Percentiles rank a stretch among this genome's conserved stretches.
These are phyloP conservation scores for Linnemannia elongata DNA, from an alignment of 192 early-diverging fungal genomes.

Conservation along the genomic window DNA sequence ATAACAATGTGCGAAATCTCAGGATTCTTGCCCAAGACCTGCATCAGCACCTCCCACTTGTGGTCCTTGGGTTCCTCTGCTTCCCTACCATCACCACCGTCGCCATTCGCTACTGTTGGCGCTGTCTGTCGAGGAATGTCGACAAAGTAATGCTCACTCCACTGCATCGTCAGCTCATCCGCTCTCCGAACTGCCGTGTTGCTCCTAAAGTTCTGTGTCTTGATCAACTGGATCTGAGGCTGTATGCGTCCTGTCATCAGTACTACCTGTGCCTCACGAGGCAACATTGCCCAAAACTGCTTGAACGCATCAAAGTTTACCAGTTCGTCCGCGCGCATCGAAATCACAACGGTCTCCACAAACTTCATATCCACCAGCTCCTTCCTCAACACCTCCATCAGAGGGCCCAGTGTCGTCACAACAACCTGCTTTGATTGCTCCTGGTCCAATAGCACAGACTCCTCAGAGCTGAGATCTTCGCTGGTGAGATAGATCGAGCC, in stretches of 20 bases:
- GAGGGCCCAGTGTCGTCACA: conserved; percentile 41
- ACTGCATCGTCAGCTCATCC: conserved; percentile 51
- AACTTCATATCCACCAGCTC: conserved; percentile 30
- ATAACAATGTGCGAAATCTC: conserved; percentile 47
- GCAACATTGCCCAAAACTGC: conserved; percentile 32
- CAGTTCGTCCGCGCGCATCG: conserved; percentile 44
- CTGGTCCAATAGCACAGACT: conserved; percentile 12
- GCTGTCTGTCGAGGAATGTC: background rate
- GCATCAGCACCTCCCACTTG: conserved; percentile 37
- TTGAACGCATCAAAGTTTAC: conserved; percentile 45
- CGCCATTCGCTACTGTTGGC: background rate
- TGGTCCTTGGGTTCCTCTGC: conserved; percentile 6
- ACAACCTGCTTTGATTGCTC: conserved; percentile 47
- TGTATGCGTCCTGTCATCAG: conserved; percentile 43
- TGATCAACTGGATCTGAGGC: conserved; percentile 30
- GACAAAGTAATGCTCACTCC: conserved; percentile 54
- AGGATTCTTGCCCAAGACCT: conserved; percentile 39
- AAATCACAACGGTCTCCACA: conserved; percentile 38
- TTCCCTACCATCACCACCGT: background rate
- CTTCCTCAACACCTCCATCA: conserved; percentile 37
- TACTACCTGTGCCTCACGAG: conserved; percentile 29
- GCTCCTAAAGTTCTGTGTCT: conserved; percentile 21
- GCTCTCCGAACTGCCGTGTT: conserved; percentile 38
- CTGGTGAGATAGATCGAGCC: conserved; percentile 14
- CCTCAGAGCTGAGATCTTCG: conserved; percentile 7